Base-by-base conservation (phyloP, 2,329 filamentous ascomycete genomes). In the Monosporascus sp. region DNA sequence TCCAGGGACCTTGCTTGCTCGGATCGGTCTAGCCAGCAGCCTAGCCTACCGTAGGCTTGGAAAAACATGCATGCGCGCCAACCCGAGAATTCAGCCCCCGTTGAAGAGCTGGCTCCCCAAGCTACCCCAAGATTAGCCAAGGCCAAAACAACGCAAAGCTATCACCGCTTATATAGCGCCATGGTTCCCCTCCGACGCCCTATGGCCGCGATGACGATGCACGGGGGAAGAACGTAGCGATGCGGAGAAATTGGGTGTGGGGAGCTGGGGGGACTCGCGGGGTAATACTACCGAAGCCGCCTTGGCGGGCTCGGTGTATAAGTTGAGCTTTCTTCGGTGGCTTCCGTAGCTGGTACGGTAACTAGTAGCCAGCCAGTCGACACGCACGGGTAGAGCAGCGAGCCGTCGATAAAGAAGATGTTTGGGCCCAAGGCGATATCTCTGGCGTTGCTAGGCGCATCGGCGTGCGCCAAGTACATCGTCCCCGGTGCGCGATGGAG, bases 401-500 rank as follows among this genome's bases (percentile, higher is more conserved):
- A 47, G 25, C n/a, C 37, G 14, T 41, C 14, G 3, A 45, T 1
- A 55, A 15, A 48, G 9, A 54, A 44, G 6, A 58, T 60, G 50
- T 18, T 60, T 24, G 50, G 50, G 50, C 46, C 53, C 39, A 51
- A 56, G 47, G n/a, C 37, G 11, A 50, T 37, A 54, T 45, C 14
- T 47, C 47, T n/a, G 31, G 50, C 14, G 51, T 48, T 65, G 24
- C 51, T 65, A 6, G 45, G 57, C 48, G 57, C 57, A 31, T 44
- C 44, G 9, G 55, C 59, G 18, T 57, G 60, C 47, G 72, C 74
- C 14, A 80, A 76, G 62, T 85, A 80, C 67, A 85, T 85, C 47
- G 81, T 84, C 3, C 82, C 83, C 0, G 82, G 82, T 3, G 82
- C 73, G 0, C 70, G 81, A 63, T 86, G 83, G 83, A 73, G 68